Evolutionary conservation across 106 monocot genomes (phyloP).

Genomic region (Amphibolis antarctica): DNA sequence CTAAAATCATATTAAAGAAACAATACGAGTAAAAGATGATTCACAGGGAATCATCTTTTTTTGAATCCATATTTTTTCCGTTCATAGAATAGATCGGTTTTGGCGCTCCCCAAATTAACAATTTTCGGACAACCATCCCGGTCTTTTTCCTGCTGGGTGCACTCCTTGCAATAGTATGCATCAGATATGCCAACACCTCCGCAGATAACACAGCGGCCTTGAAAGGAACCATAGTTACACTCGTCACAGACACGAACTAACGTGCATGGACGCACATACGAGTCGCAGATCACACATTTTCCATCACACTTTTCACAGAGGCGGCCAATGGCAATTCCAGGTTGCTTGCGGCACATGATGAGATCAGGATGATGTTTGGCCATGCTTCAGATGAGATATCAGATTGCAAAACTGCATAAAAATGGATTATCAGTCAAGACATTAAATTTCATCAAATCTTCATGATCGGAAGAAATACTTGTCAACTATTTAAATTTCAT

Average conservation of each 20-base stretch:
- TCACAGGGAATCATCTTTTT: slow-evolving; percentile 63
- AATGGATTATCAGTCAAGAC: too few relatives aligned
- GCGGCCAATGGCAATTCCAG: slow-evolving; percentile 72
- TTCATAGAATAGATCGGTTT: slow-evolving; percentile 83
- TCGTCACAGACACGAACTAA: slow-evolving; percentile 71
- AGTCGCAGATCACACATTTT: slow-evolving; percentile 77
- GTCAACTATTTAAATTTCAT: too few relatives aligned
- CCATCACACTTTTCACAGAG: slow-evolving; percentile 82
- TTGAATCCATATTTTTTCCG: slow-evolving; percentile 73
- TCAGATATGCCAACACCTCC: slow-evolving; percentile 80
- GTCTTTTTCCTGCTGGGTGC: slow-evolving; percentile 85
- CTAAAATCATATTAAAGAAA: too few relatives aligned
- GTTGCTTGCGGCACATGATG: slow-evolving; percentile 81
- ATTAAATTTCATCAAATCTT: too few relatives aligned
- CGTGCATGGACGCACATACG: slow-evolving; percentile 70
- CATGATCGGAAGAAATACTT: too few relatives aligned
- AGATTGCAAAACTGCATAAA: too few relatives aligned
- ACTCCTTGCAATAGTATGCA: slow-evolving; percentile 72
- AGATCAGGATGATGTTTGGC: slow-evolving; percentile 85
- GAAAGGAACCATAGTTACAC: slow-evolving; percentile 80
- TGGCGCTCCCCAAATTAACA: slow-evolving; percentile 78
- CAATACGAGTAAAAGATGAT: too few relatives aligned
- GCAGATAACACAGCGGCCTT: slow-evolving; percentile 74
- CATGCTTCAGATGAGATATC: slow-evolving; percentile 35
- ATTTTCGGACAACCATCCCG: slow-evolving; percentile 81